Base-by-base conservation (phyloP, 2,329 filamentous ascomycete species). In the Fusarium tuaranense region DNA sequence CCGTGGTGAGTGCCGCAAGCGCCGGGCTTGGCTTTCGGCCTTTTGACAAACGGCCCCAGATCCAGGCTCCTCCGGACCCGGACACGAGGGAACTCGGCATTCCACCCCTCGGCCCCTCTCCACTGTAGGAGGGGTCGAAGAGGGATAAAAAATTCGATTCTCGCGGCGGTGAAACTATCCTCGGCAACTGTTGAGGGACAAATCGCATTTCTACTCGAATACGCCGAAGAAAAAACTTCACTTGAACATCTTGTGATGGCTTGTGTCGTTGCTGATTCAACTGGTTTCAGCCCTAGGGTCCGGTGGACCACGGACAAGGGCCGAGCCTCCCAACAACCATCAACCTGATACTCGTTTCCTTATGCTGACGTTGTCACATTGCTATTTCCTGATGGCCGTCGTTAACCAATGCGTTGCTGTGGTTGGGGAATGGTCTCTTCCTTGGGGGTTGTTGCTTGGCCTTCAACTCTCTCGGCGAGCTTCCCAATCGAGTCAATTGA, bases 1-100 rank as follows among this genome's bases (percentile, higher is more conserved):
- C 63, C 57, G 38, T 60, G 71, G 65, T 73, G 69, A 78, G 62
- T 51, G 62, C 57, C 62, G 57, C 51, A 65, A 48, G 55, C 30
- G 39, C 55, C 53, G 67, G 48, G 39, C 63, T 67, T 70, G 39
- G 63, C 65, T 39, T 72, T 63, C 63, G 76, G 69, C 65, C 66
- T 63, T 71, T 64, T 74, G 22, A 46, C 39, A 34, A 39, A 68
- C 65, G 55, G 34, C 65, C 68, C 66, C 60, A 65, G 58, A 61
- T 63, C 63, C 64, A 34, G 34, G 58, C 69, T 63, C 63, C 53
- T 46, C 65, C 63, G 34, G 53, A 53, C 51, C 55, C 63, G 38
- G 48, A 67, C 53, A 51, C 59, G 62, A 72, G 41, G 39, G 14
- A 55, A 41, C 39, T 53, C 68, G 62, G 63, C 64, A 66, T 69